A percentile compares a stretch with the other conserved stretches of the same genome.
These are phyloP conservation scores for Penicillium crystallinum DNA, from an alignment of 495 filamentous ascomycete genomes.

Conservation along the genomic window DNA sequence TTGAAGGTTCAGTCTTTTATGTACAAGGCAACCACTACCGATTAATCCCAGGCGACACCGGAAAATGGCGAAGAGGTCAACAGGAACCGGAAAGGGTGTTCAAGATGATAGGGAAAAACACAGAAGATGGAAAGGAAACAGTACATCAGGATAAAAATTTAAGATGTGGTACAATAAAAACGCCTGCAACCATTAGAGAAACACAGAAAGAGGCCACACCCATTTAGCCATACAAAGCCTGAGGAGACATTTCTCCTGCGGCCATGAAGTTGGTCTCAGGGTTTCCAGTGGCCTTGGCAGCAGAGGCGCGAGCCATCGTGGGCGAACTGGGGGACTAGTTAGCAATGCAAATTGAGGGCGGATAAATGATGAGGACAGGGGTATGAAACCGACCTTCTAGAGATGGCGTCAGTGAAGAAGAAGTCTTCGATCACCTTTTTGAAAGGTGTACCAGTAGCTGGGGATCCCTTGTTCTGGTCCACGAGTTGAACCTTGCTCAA, in stretches of 20 bases:
- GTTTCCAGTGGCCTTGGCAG: constrained; percentile 64
- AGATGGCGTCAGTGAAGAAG: constrained; percentile 95
- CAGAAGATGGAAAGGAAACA: constrained; percentile 20
- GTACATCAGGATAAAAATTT: constrained; percentile 31
- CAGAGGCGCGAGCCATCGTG: constrained; percentile 94
- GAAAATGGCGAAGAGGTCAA: constrained; percentile 23
- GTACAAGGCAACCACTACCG: constrained; percentile 37
- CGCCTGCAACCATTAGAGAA: constrained; percentile 40
- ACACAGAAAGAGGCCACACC: constrained; percentile 25
- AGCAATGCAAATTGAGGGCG: constrained; percentile 20
- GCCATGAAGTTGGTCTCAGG: constrained; percentile 85
- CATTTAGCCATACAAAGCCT: constrained; percentile 41
- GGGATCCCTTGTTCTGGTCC: constrained; percentile 87
- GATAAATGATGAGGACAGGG: neutral
- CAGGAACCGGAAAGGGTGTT: constrained; percentile 20
- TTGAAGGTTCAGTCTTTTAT: constrained; percentile 37
- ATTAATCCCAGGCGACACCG: constrained; percentile 23
- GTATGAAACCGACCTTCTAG: constrained; percentile 65
- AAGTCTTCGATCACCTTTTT: constrained; percentile 88
- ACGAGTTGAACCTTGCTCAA: constrained; percentile 88
- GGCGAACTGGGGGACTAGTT: constrained; percentile 59
- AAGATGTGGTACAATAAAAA: constrained; percentile 41
- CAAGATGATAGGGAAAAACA: constrained; percentile 15
- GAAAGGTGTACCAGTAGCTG: constrained; percentile 60
- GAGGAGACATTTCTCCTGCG: constrained; percentile 56